These are phyloP conservation scores for Venturia aucupariae DNA, from an alignment of 2,329 filamentous ascomycete species.

Conservation along the genomic window DNA sequence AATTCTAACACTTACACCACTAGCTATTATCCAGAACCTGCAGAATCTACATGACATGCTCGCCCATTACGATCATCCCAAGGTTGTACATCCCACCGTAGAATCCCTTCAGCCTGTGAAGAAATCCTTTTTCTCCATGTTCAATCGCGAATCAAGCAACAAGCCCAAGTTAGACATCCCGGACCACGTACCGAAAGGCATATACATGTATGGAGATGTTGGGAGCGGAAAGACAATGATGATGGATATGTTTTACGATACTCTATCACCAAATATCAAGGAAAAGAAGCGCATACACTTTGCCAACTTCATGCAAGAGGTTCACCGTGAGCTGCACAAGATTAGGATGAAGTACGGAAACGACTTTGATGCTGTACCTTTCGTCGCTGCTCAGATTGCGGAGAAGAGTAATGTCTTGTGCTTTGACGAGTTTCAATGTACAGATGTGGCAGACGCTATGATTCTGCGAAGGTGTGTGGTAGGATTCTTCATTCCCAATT, in stretches of 20 bases:
- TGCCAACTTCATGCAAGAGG: conserved; percentile 98
- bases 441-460: conserved; percentile 99
- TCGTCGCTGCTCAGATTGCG: conserved; percentile 91
- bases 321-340: conserved; percentile 81
- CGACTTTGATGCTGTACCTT: conserved; percentile 82
- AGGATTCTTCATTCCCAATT: conserved; percentile 81
- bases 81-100: conserved; percentile 67
- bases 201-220: conserved; percentile 95
- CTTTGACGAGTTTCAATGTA: conserved; percentile 68
- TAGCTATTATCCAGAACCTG: conserved; percentile 79
- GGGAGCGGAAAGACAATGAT: conserved; percentile 98
- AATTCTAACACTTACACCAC: conserved; percentile 12
- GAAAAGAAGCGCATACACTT: conserved; percentile 93
- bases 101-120: conserved; percentile 54
- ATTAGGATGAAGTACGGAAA: conserved; percentile 84
- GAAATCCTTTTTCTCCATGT: conserved; percentile 51
- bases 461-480: conserved; percentile 76
- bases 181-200: conserved; percentile 67
- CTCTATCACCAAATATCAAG: conserved; percentile 67
- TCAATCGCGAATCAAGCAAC: conserved; percentile 40
- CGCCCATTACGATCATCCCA: conserved; percentile 59
- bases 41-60: conserved; percentile 85
- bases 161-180: conserved; percentile 48
- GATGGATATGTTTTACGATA: conserved; percentile 98
- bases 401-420: conserved; percentile 81